Conservation (phyloP, 129 eudicot species). For the Chrysanthemum seticuspe region DNA sequence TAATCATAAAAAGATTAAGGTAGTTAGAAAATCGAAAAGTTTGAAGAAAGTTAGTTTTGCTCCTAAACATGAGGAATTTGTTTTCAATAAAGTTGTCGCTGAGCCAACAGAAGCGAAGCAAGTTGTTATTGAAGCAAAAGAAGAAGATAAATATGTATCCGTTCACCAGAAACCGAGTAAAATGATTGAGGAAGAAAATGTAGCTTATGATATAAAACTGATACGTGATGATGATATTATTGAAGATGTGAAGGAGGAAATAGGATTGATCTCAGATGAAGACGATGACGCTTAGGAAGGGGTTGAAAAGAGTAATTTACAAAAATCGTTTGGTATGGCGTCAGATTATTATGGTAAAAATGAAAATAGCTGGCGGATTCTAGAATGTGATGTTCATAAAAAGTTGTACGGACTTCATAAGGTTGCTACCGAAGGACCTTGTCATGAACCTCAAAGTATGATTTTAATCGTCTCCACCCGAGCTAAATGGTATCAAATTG, state of each 20-base stretch:
- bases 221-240: constrained; percentile 24
- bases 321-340: constrained; percentile 60
- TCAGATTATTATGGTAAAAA: constrained; percentile 43
- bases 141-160: background rate
- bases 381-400: constrained; percentile 57
- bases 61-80: no score
- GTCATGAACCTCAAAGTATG: constrained; percentile 80
- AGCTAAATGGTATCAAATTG: no score
- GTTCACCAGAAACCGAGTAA: background rate
- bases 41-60: no score
- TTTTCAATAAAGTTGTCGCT: no score
- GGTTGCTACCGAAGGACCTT: constrained; percentile 85
- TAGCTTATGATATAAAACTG: no score
- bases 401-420: constrained; percentile 74
- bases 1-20: constrained; percentile 3
- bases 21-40: constrained; percentile 4
- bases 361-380: constrained; percentile 22
- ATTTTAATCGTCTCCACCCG: constrained; percentile 59
- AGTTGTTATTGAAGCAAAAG: background rate
- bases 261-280: no score
- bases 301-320: no score
- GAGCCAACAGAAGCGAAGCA: no score
- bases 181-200: no score
- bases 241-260: constrained; percentile 1
- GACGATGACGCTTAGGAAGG: no score